A percentile compares a stretch with the other conserved stretches of the same genome.
Evolutionary conservation across 1,139 yeast species (phyloP).

Genomic region (Candida pseudoviswanathii): DNA sequence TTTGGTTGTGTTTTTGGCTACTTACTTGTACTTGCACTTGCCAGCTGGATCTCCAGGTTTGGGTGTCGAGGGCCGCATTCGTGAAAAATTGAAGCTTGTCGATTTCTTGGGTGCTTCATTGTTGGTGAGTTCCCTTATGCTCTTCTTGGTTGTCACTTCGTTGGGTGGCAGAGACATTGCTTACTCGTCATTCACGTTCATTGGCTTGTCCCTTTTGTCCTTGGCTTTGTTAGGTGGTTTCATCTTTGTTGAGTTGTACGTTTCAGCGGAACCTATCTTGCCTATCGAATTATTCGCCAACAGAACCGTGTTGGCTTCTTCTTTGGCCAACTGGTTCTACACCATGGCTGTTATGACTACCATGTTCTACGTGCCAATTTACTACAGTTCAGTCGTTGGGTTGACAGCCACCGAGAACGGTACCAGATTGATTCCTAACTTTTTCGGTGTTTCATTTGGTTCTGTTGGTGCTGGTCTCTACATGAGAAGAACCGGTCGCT

Average conservation of each 20-base stretch:
- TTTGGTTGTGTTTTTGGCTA: conserved; percentile 44
- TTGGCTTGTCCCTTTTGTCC: conserved; percentile 25
- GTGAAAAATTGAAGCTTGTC: conserved; percentile 53
- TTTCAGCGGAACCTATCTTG: conserved; percentile 67
- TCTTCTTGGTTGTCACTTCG: conserved; percentile 64
- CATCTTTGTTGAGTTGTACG: conserved; percentile 53
- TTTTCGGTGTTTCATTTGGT: conserved; percentile 69
- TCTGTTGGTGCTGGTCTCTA: conserved; percentile 69
- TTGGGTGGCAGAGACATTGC: conserved; percentile 64
- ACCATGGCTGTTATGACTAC: conserved; percentile 58
- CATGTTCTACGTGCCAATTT: conserved; percentile 66
- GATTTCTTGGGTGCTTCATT: conserved; percentile 74
- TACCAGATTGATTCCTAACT: conserved; percentile 62
- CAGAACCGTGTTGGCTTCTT: conserved; percentile 63
- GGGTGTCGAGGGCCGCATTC: conserved; percentile 42
- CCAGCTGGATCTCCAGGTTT: conserved; percentile 54
- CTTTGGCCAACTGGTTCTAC: conserved; percentile 67
- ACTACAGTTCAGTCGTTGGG: conserved; percentile 57
- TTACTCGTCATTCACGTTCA: conserved; percentile 36
- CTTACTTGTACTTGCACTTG: conserved; percentile 39
- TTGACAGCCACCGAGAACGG: conserved; percentile 64
- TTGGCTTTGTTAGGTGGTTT: conserved; percentile 31
- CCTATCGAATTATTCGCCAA: conserved; percentile 59
- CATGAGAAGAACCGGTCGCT: conserved; percentile 70
- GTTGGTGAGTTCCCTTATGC: conserved; percentile 56